Conservation (phyloP, 768 basidiomycete species). For the Podaxis carcinomalis region DNA sequence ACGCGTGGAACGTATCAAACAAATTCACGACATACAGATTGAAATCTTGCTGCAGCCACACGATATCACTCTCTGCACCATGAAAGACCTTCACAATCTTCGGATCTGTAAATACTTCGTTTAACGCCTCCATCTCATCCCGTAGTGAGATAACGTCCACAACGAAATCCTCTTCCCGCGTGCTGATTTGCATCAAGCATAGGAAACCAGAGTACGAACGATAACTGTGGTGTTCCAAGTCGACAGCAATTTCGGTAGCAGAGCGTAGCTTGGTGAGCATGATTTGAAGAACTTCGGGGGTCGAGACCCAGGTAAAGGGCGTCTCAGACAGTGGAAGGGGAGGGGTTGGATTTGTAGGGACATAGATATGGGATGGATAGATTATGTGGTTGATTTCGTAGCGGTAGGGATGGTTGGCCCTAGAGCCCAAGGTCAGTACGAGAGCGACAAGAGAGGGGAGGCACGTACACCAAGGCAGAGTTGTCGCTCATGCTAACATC, state of each 20-base stretch:
- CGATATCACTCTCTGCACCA: constrained; percentile 89
- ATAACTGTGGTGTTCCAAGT: constrained; percentile 91
- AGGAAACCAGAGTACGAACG: constrained; percentile 83
- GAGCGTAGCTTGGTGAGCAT: constrained; percentile 68
- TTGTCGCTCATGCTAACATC: constrained; percentile 16
- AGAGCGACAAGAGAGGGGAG: neutral
- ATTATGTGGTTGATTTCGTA: constrained; percentile 76
- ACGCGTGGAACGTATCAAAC: constrained; percentile 98
- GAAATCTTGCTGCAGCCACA: constrained; percentile 97
- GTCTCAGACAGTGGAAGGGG: constrained; percentile 61
- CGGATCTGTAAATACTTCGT: constrained; percentile 84
- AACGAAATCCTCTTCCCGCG: constrained; percentile 79
- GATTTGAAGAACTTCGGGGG: constrained; percentile 43
- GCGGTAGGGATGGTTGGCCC: constrained; percentile 71
- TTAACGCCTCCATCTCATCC: constrained; percentile 68
- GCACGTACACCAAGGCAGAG: constrained; percentile 26
- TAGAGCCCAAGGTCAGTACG: constrained; percentile 10
- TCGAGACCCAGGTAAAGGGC: constrained; percentile 70
- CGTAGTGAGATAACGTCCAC: constrained; percentile 78
- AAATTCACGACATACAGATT: constrained; percentile 90
- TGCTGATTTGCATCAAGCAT: constrained; percentile 91
- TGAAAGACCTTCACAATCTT: constrained; percentile 90
- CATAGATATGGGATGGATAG: constrained; percentile 66
- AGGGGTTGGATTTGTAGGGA: constrained; percentile 39
- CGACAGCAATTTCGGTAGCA: constrained; percentile 82